These are phyloP conservation scores for Penicillium sumatraense DNA, from an alignment of 2,329 filamentous ascomycete genomes.

Conservation along the genomic window DNA sequence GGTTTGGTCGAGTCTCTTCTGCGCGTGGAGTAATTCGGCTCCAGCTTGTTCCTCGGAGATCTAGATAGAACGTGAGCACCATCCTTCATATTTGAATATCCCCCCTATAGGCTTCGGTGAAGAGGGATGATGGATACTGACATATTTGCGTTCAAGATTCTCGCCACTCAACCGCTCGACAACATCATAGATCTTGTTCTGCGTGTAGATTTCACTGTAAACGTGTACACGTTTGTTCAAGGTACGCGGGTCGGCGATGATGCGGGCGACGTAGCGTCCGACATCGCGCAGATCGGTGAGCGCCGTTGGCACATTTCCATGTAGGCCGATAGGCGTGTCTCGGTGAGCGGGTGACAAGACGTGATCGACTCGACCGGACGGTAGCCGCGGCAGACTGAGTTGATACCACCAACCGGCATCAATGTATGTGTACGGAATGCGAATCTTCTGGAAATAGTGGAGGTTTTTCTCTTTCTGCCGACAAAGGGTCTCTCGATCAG, in stretches of 20 bases:
- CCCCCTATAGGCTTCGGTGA: too few species aligned
- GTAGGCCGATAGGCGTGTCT: not conserved
- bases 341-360: not conserved
- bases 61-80: too few species aligned
- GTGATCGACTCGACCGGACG: conserved; percentile 18
- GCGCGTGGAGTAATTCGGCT: too few species aligned
- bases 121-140: too few species aligned
- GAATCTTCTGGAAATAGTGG: not conserved
- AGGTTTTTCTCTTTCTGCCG: not conserved
- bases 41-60: too few species aligned
- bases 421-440: conserved; percentile 55
- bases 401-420: conserved; percentile 60
- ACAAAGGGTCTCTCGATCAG: too few species aligned
- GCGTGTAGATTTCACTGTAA: not conserved
- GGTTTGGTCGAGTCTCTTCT: too few species aligned
- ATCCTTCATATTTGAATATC: too few species aligned
- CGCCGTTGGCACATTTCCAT: not conserved
- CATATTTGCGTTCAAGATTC: conserved; percentile 23
- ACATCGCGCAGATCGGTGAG: conserved; percentile 7
- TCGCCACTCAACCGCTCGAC: conserved; percentile 26
- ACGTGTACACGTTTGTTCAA: conserved; percentile 4
- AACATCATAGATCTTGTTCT: not conserved
- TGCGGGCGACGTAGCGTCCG: conserved; percentile 1
- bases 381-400: conserved; percentile 32
- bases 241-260: conserved; percentile 5